A percentile compares a stretch with the other conserved stretches of the same genome.
Conservation (phyloP, 1,284 basidiomycete genomes). For the Boletus nobilissimus region DNA sequence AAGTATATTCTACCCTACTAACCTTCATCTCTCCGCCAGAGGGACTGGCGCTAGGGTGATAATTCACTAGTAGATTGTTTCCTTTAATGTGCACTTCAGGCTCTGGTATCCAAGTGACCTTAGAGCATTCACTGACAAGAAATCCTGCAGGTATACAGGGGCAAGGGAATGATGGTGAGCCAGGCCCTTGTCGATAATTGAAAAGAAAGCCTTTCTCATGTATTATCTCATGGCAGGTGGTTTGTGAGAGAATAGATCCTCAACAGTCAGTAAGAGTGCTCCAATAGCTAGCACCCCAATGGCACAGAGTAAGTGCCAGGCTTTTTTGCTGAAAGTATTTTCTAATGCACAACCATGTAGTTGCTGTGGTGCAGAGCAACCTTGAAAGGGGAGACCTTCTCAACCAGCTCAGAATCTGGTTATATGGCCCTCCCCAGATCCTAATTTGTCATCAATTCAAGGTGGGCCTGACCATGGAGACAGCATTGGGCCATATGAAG, state of each 20-base stretch:
- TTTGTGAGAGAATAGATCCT: neutral
- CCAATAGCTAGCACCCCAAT: neutral
- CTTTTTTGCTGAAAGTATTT: neutral
- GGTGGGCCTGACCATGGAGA: conserved; percentile 4
- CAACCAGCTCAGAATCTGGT: conserved; percentile 14
- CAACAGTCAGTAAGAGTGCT: neutral
- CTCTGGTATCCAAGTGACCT: neutral
- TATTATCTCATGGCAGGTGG: neutral
- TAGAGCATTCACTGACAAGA: neutral
- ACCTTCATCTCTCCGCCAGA: no score
- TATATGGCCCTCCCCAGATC: neutral
- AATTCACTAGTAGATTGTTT: no score
- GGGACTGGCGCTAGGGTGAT: no score
- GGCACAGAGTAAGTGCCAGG: neutral
- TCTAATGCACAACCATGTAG: neutral
- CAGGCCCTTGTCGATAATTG: neutral
- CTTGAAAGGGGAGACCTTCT: conserved; percentile 4
- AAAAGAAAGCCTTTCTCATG: neutral
- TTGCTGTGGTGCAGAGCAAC: no score
- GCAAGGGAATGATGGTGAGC: no score
- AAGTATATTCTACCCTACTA: no score
- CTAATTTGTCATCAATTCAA: conserved; percentile 7
- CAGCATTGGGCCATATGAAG: neutral
- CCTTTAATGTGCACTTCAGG: neutral
- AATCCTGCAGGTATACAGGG: no score